Evolutionary conservation across 2,329 filamentous ascomycete genomes (phyloP).

Genomic region (Calycina herbarum): DNA sequence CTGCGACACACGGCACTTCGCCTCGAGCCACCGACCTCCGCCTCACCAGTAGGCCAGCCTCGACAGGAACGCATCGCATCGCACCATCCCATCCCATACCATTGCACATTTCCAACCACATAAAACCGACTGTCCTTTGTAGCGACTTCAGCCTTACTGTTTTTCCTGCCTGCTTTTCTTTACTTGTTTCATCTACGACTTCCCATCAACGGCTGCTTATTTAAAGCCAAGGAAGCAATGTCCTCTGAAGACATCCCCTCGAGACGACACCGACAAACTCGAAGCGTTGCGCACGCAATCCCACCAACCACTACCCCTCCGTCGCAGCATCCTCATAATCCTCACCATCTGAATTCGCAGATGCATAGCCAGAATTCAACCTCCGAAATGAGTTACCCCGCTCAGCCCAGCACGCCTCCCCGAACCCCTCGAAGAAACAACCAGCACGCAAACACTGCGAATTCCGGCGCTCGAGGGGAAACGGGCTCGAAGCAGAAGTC

Average conservation of each 20-base stretch:
- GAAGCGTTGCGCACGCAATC: slow-evolving; percentile 26
- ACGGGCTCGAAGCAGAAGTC: slow-evolving; percentile 36
- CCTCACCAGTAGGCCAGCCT: slow-evolving; percentile 20
- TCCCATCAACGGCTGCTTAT: slow-evolving; percentile 41
- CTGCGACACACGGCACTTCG: slow-evolving; percentile 21
- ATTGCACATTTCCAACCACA: background rate
- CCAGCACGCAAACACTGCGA: slow-evolving; percentile 25
- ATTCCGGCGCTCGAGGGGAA: slow-evolving; percentile 24
- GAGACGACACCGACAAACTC: slow-evolving; percentile 38
- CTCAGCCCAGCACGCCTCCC: slow-evolving; percentile 37
- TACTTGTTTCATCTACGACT: slow-evolving; percentile 21
- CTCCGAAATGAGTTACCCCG: slow-evolving; percentile 26
- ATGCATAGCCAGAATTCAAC: slow-evolving; percentile 41
- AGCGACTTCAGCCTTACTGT: slow-evolving; percentile 12
- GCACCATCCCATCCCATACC: background rate
- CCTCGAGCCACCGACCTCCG: slow-evolving; percentile 29
- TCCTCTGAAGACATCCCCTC: slow-evolving; percentile 43
- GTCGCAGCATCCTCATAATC: slow-evolving; percentile 41
- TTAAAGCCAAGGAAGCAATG: slow-evolving; percentile 50
- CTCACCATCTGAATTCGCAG: slow-evolving; percentile 46
- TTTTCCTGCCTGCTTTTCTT: slow-evolving; percentile 18
- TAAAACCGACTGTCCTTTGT: slow-evolving; percentile 8
- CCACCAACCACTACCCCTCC: slow-evolving; percentile 27
- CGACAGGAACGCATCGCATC: background rate
- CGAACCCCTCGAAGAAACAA: slow-evolving; percentile 36